Conservation (phyloP, 495 filamentous ascomycete species). For the Penicillium crystallinum region DNA sequence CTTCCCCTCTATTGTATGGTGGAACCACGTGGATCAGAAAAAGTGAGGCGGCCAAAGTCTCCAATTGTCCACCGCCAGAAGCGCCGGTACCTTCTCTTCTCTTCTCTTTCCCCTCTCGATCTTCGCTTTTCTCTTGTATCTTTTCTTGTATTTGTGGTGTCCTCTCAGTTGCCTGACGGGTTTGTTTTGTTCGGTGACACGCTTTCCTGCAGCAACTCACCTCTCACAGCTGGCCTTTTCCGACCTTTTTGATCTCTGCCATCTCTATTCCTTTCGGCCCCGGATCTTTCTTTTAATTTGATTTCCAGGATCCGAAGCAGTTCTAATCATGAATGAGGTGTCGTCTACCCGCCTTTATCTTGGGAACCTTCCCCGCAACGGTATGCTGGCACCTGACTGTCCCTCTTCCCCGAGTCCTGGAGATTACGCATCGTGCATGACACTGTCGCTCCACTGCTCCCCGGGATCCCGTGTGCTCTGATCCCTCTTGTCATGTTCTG, state of each 20-base stretch:
- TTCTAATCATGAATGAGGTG: slow-evolving; percentile 55
- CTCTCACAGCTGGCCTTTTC: slow-evolving; percentile 11
- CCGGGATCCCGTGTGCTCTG: slow-evolving; percentile 2
- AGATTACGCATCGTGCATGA: slow-evolving; percentile 10
- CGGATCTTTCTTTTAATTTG: slow-evolving; percentile 11
- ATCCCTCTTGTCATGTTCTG: background rate
- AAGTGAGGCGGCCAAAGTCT: slow-evolving; percentile 36
- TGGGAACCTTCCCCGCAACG: slow-evolving; percentile 93
- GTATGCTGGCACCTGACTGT: slow-evolving; percentile 57
- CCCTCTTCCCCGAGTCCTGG: slow-evolving; percentile 14
- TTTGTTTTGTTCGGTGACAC: background rate
- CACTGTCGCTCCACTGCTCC: slow-evolving; percentile 8
- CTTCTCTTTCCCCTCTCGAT: slow-evolving; percentile 13
- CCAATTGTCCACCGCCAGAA: slow-evolving; percentile 25
- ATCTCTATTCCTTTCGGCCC: slow-evolving; percentile 7
- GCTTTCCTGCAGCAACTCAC: slow-evolving; percentile 14
- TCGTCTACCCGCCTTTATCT: slow-evolving; percentile 92
- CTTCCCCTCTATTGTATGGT: slow-evolving; percentile 12
- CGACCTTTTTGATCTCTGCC: background rate
- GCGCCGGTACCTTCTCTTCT: slow-evolving; percentile 11
- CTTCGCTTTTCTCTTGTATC: slow-evolving; percentile 3
- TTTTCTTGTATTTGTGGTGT: background rate
- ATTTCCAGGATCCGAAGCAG: slow-evolving; percentile 1
- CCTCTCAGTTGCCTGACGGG: background rate
- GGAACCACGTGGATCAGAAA: slow-evolving; percentile 42